Conservation (phyloP, 2,329 filamentous ascomycete genomes). For the Dactylellina haptotyla region DNA sequence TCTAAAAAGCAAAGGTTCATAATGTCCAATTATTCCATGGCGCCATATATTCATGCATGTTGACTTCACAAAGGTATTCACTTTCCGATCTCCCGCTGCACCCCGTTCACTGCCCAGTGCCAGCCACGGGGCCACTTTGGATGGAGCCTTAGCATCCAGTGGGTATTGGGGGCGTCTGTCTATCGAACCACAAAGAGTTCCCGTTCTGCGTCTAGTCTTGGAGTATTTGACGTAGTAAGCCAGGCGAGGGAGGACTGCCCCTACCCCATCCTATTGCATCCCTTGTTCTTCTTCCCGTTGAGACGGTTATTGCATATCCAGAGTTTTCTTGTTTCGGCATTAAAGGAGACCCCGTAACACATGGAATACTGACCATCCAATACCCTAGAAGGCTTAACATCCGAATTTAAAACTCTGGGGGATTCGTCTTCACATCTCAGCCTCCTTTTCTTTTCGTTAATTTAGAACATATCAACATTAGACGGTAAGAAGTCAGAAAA, state of each 20-base stretch:
- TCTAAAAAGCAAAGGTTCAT: slow-evolving; percentile 52
- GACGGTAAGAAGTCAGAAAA: slow-evolving; percentile 28
- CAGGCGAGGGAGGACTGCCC: slow-evolving; percentile 18
- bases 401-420: slow-evolving; percentile 45
- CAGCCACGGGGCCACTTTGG: slow-evolving; percentile 30
- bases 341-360: slow-evolving; percentile 44
- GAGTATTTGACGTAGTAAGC: slow-evolving; percentile 47
- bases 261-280: slow-evolving; percentile 12
- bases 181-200: slow-evolving; percentile 38
- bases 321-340: slow-evolving; percentile 52
- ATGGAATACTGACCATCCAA: slow-evolving; percentile 24
- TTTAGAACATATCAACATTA: slow-evolving; percentile 48
- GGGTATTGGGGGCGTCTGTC: slow-evolving; percentile 7
- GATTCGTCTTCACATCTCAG: slow-evolving; percentile 49
- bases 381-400: slow-evolving; percentile 25
- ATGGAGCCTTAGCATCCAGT: slow-evolving; percentile 11
- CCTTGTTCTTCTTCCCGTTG: slow-evolving; percentile 36
- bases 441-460: slow-evolving; percentile 50
- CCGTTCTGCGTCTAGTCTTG: slow-evolving; percentile 8
- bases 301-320: slow-evolving; percentile 27
- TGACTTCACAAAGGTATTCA: slow-evolving; percentile 36
- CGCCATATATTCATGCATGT: slow-evolving; percentile 51
- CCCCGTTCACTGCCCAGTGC: slow-evolving; percentile 44
- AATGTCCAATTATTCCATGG: slow-evolving; percentile 46
- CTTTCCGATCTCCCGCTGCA: slow-evolving; percentile 36